These are phyloP conservation scores for Moricandia arvensis DNA, from an alignment of 345 rosid genomes.

Conservation along the genomic window DNA sequence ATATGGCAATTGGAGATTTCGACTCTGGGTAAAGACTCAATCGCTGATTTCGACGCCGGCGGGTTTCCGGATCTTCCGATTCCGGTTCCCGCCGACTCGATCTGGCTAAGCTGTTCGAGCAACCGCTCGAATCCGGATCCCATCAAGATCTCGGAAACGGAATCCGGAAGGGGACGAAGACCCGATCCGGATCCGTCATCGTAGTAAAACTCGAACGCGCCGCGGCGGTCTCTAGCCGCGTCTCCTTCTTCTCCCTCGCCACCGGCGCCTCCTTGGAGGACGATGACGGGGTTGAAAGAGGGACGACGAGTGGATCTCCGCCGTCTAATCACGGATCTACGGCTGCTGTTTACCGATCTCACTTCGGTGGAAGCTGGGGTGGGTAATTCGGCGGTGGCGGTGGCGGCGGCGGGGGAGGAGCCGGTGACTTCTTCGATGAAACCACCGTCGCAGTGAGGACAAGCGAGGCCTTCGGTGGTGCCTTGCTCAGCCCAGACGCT, in stretches of 20 bases:
- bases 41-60: slow-evolving; percentile 80
- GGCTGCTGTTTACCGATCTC: slow-evolving; percentile 35
- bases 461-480: slow-evolving; percentile 39
- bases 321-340: slow-evolving; percentile 38
- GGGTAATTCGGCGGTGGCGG: slow-evolving; percentile 7
- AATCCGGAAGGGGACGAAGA: slow-evolving; percentile 65
- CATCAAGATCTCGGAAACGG: slow-evolving; percentile 67
- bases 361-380: slow-evolving; percentile 23
- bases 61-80: slow-evolving; percentile 56
- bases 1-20: slow-evolving; percentile 48
- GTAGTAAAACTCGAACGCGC: slow-evolving; percentile 57
- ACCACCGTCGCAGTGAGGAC: slow-evolving; percentile 72
- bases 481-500: slow-evolving; percentile 38
- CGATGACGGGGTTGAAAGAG: slow-evolving; percentile 68
- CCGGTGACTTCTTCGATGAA: slow-evolving; percentile 52
- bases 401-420: slow-evolving; percentile 11
- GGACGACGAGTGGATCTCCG: slow-evolving; percentile 48
- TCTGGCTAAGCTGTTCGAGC: slow-evolving; percentile 62
- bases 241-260: slow-evolving; percentile 31
- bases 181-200: slow-evolving; percentile 74
- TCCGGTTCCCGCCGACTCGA: slow-evolving; percentile 41
- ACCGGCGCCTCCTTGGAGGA: slow-evolving; percentile 53
- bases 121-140: slow-evolving; percentile 74
- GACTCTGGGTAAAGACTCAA: slow-evolving; percentile 62
- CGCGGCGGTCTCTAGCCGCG: slow-evolving; percentile 26